Percentiles rank a stretch among this genome's conserved stretches.
phyloP scores from a whole-genome alignment of 2,329 filamentous ascomycete species.

The Xylaria sp. region DNA sequence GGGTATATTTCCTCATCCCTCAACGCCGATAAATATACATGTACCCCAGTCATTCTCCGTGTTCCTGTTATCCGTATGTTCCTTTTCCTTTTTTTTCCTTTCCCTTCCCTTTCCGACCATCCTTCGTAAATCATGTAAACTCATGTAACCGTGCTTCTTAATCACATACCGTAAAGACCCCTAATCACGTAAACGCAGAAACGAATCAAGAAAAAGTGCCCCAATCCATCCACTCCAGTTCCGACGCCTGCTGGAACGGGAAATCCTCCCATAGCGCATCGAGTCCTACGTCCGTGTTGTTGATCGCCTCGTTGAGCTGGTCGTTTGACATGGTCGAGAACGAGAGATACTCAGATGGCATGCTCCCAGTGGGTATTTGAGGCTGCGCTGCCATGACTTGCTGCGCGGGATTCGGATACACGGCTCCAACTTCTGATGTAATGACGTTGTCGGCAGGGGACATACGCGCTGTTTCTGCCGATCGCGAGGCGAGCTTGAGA shows the following conservation, averaged over 20 bases:
- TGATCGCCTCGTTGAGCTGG: conserved; percentile 33
- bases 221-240: conserved; percentile 36
- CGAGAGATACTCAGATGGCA: conserved; percentile 29
- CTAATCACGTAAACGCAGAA: background rate
- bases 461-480: conserved; percentile 23
- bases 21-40: background rate
- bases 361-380: conserved; percentile 22
- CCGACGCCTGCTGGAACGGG: conserved; percentile 31
- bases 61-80: too few species aligned
- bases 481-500: conserved; percentile 34
- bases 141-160: too few species aligned
- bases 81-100: too few species aligned
- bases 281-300: conserved; percentile 32
- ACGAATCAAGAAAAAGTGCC: conserved; percentile 17
- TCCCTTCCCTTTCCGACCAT: too few species aligned
- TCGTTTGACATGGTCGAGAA: conserved; percentile 36
- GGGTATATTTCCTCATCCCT: background rate
- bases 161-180: too few species aligned
- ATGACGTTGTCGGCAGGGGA: conserved; percentile 22
- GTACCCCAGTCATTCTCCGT: too few species aligned
- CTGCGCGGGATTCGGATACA: conserved; percentile 22
- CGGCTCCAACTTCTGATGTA: conserved; percentile 15
- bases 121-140: too few species aligned
- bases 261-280: conserved; percentile 33
- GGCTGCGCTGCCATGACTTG: conserved; percentile 18